phyloP scores from a whole-genome alignment of 2,329 filamentous ascomycete genomes.

The Neurospora sp. region DNA sequence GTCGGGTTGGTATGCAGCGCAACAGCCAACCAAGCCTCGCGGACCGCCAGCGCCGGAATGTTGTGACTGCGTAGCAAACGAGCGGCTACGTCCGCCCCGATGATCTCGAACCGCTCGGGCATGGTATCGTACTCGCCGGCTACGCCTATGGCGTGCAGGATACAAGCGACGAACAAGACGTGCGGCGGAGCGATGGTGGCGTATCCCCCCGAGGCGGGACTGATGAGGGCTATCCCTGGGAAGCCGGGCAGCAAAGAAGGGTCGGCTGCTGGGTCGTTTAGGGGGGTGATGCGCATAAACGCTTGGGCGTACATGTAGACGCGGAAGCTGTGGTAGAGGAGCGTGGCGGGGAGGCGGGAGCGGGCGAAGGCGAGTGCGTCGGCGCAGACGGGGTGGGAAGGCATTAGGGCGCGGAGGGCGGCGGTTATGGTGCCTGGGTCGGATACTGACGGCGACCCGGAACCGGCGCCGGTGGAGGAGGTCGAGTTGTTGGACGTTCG shows the following conservation, averaged over 20 bases:
- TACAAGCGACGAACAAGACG: conserved; percentile 25
- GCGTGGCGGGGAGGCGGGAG: conserved; percentile 13
- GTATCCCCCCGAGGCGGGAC: neutral
- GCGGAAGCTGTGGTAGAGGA: conserved; percentile 19
- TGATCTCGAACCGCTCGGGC: conserved; percentile 26
- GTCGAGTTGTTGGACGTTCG: neutral
- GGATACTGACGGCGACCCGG: neutral
- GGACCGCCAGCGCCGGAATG: conserved; percentile 16
- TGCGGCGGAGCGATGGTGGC: conserved; percentile 1
- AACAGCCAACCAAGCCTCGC: conserved; percentile 27
- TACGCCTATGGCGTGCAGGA: conserved; percentile 27
- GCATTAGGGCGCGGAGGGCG: conserved; percentile 11
- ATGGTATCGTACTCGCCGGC: conserved; percentile 21
- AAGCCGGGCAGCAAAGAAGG: conserved; percentile 1
- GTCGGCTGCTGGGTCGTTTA: neutral
- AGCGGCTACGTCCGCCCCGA: conserved; percentile 20
- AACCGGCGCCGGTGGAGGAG: neutral
- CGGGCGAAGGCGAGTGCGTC: conserved; percentile 16
- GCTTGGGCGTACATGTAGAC: conserved; percentile 17
- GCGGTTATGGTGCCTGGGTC: conserved; percentile 9
- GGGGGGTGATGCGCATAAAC: conserved; percentile 4
- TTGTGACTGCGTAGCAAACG: conserved; percentile 19
- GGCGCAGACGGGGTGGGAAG: conserved; percentile 15
- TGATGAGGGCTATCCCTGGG: neutral
- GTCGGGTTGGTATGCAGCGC: conserved; percentile 26